A percentile compares a stretch with the other conserved stretches of the same genome.
Conservation (phyloP, 495 filamentous ascomycete genomes). For the Lasiosphaeria miniovina region DNA sequence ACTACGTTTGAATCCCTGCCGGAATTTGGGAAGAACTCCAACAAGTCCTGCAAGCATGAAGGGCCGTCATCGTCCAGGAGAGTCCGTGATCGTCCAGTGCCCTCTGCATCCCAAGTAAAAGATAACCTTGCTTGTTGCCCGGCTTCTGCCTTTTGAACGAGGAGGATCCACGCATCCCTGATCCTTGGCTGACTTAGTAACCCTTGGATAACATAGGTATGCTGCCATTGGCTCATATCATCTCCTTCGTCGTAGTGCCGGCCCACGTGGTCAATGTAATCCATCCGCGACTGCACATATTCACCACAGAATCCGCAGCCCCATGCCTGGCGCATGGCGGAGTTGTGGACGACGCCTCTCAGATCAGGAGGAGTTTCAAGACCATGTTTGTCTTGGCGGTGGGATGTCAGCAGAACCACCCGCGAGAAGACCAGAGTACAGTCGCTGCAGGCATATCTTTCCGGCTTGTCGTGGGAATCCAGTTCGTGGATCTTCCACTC, state of each 20-base stretch:
- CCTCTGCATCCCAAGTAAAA: conserved; percentile 20
- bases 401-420: conserved; percentile 4
- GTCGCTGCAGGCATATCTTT: conserved; percentile 12
- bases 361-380: not conserved
- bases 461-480: conserved; percentile 14
- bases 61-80: too few species aligned
- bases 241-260: conserved; percentile 24
- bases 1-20: too few species aligned
- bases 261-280: conserved; percentile 25
- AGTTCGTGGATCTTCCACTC: conserved; percentile 27
- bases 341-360: not conserved
- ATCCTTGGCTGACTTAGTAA: conserved; percentile 23
- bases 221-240: conserved; percentile 22
- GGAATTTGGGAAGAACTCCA: too few species aligned
- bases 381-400: conserved; percentile 14
- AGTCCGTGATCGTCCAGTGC: conserved; percentile 7
- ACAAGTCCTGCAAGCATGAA: too few species aligned
- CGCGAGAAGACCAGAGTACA: conserved; percentile 13
- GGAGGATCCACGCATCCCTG: conserved; percentile 14
- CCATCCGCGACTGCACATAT: conserved; percentile 8
- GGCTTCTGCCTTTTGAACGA: conserved; percentile 18
- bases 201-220: conserved; percentile 23
- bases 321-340: conserved; percentile 12
- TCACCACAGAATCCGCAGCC: conserved; percentile 30
- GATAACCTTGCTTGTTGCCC: conserved; percentile 12